Base-by-base conservation (phyloP, 1,284 basidiomycete genomes). In the Thelephora terrestris region DNA sequence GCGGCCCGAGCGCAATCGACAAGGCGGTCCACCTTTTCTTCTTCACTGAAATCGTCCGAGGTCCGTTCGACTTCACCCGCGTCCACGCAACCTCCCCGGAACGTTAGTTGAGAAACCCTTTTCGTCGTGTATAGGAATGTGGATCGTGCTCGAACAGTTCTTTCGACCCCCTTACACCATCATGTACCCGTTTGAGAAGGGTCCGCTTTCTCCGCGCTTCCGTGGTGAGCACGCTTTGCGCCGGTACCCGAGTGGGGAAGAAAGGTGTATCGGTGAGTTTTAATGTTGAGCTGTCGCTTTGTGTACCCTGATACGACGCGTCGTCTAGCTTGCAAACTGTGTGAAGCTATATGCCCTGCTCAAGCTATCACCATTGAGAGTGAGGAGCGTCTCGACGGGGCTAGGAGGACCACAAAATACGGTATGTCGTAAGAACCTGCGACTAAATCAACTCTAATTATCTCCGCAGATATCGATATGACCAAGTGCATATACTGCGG, bases 331-430 rank as follows among this genome's bases (percentile, higher is more conserved):
- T 99, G 96, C 74, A 99, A 99, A 70, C 81, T 99, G 23, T 99
- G 96, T 64, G 96, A 99, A 68, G 95, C 96, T 42, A 99, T 99
- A 60, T 99, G 95, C 69, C 95, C 96, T 39, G 96, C 96, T 23
- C 96, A 98, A 68, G 96, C 96, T 17, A 99, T 99, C 65, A 99
- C 96, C 24, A 99, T 99, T 62, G 96, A 99, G 72, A 93, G 90
- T 55, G 96, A 99, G 70, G 84, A 94, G 47, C 85, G 96, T 57
- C 74, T 85, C 65, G 96, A 99, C 64, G 96, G 96, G 48, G 95
- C 93, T 50, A 81, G 96, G 63, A 79, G 92, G 69, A 99, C 96
- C 49, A 99, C 96, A 36, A 90, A 91, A 78, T 99, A 99, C 65
- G 93, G 91, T 81, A 50, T 48, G 73, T 60, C 45, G 16, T 23